Evolutionary conservation across 2,329 filamentous ascomycete genomes (phyloP).

Genomic region (Diaporthe citriasiana): DNA sequence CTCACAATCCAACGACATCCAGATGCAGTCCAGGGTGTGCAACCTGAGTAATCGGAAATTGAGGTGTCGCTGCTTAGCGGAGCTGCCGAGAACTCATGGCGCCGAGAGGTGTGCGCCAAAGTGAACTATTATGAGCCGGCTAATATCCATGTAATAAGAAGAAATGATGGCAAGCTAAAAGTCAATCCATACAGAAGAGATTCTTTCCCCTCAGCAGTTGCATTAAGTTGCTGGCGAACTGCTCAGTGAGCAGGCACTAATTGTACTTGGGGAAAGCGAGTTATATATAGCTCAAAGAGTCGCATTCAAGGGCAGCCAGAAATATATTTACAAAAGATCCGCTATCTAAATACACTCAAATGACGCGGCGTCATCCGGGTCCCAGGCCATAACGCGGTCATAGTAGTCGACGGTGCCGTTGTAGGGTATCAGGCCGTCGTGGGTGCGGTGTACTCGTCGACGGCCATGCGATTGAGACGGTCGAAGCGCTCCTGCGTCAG

Average conservation of each 20-base stretch:
- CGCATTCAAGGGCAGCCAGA: too few species aligned
- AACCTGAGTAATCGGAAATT: constrained; percentile 1
- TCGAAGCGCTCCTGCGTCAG: constrained; percentile 18
- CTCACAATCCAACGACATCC: not conserved
- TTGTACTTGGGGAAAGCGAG: not conserved
- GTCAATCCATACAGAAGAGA: not conserved
- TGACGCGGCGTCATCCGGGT: constrained; percentile 20
- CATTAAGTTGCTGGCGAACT: not conserved
- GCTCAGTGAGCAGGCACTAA: not conserved
- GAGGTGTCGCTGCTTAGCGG: not conserved
- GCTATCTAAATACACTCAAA: constrained; percentile 31
- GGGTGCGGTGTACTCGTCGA: constrained; percentile 49
- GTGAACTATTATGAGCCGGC: not conserved
- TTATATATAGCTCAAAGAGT: not conserved
- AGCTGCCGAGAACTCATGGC: not conserved
- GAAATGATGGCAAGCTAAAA: not conserved
- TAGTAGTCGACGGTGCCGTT: constrained; percentile 48
- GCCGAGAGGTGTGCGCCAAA: not conserved
- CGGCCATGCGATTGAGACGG: constrained; percentile 14
- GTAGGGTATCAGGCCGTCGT: constrained; percentile 44
- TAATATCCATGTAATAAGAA: not conserved
- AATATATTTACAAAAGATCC: not conserved
- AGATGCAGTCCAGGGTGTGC: not conserved
- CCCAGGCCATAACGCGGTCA: constrained; percentile 43
- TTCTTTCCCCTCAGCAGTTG: not conserved